Conservation (phyloP, 2,329 filamentous ascomycete species). For the Hansfordia pulvinata region DNA sequence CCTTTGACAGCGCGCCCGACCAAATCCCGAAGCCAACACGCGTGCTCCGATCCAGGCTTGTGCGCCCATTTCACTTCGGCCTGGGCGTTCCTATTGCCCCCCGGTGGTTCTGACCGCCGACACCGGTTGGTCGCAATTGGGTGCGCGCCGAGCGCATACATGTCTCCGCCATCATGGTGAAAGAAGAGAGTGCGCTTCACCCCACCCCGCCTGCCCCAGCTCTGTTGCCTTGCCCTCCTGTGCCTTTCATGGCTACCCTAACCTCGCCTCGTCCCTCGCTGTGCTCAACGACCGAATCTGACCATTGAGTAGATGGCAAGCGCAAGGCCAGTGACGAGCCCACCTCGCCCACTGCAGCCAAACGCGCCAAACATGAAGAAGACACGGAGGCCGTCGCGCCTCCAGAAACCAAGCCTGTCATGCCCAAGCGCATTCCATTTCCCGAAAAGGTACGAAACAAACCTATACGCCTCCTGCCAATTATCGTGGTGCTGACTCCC, state of each 20-base stretch:
- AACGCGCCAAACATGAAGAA: constrained; percentile 45
- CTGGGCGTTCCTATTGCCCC: no score
- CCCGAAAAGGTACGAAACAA: constrained; percentile 59
- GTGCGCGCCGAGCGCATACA: no score
- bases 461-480: neutral
- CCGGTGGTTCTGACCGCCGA: no score
- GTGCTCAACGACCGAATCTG: no score
- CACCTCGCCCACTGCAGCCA: constrained; percentile 44
- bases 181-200: constrained; percentile 27
- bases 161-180: constrained; percentile 15
- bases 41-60: no score
- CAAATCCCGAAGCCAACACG: no score
- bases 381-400: constrained; percentile 21
- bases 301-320: constrained; percentile 47
- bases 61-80: no score
- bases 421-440: constrained; percentile 63
- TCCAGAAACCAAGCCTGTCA: constrained; percentile 34
- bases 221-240: no score
- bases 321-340: constrained; percentile 61
- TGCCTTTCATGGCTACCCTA: constrained; percentile 3
- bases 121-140: no score
- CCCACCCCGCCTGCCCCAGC: no score
- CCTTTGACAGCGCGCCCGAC: no score
- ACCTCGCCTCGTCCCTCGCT: constrained; percentile 1
- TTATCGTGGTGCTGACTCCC: constrained; percentile 12